These are phyloP conservation scores for Carex cristatella DNA, from an alignment of 176 grass and related monocot genomes.

Conservation along the genomic window DNA sequence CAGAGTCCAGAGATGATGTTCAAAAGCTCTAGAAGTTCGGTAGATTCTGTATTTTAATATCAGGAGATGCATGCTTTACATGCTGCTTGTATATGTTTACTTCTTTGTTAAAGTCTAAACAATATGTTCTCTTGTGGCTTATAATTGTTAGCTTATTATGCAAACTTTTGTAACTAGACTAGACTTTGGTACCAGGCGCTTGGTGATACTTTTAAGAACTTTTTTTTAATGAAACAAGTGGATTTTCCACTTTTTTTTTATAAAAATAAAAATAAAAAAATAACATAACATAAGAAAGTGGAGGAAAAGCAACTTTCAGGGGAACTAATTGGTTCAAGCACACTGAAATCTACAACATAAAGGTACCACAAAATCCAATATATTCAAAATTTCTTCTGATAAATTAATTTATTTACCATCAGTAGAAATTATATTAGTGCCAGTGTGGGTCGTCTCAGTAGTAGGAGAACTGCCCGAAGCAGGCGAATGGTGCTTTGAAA, in stretches of 20 bases:
- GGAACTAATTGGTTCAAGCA: neutral
- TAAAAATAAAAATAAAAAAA: neutral
- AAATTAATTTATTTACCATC: constrained; percentile 5
- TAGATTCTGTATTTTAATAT: neutral
- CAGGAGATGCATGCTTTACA: neutral
- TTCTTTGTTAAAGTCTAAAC: neutral
- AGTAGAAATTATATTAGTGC: neutral
- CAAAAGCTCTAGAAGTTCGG: neutral
- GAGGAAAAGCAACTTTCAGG: neutral
- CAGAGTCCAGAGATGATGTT: neutral
- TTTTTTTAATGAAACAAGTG: neutral
- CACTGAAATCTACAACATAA: neutral
- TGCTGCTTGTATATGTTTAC: neutral
- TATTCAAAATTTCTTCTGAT: neutral
- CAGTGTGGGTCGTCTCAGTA: neutral
- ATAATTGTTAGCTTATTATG: neutral
- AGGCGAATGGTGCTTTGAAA: neutral
- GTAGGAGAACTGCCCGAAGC: neutral
- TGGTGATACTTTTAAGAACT: neutral
- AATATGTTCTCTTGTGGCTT: neutral
- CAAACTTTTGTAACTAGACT: neutral
- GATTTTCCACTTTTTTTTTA: neutral
- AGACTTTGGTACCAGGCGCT: neutral
- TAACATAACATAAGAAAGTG: neutral
- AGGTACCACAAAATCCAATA: neutral